Evolutionary conservation across 495 filamentous ascomycete genomes (phyloP).

Genomic region (Delitschia confertaspora): DNA sequence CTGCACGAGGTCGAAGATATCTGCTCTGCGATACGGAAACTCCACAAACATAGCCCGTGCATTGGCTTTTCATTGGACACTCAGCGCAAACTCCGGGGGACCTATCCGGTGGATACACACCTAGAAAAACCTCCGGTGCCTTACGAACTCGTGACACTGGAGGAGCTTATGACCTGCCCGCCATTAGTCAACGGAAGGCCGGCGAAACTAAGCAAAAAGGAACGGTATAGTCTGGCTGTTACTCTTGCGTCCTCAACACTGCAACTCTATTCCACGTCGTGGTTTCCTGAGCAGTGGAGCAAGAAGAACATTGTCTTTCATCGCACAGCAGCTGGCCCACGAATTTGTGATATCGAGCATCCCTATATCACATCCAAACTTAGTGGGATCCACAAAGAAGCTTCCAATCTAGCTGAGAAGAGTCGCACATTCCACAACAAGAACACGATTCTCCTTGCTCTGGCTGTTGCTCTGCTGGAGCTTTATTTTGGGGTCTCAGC

Average conservation of each 20-base stretch:
- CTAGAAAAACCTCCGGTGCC: conserved; percentile 1
- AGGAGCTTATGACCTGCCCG: conserved; percentile 17
- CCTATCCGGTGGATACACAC: conserved; percentile 9
- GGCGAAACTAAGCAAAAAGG: conserved; percentile 24
- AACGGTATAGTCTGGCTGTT: conserved; percentile 22
- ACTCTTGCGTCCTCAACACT: conserved; percentile 22
- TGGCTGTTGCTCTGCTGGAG: conserved; percentile 23
- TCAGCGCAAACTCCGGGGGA: conserved; percentile 20
- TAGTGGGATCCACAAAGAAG: conserved; percentile 2
- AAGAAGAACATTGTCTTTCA: conserved; percentile 23
- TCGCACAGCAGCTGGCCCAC: conserved; percentile 8
- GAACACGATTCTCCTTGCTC: conserved; percentile 26
- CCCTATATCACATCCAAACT: conserved; percentile 18
- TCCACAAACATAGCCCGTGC: conserved; percentile 15
- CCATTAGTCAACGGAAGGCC: conserved; percentile 18
- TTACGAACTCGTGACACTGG: conserved; percentile 14
- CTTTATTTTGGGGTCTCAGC: conserved; percentile 26
- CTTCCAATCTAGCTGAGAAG: not conserved
- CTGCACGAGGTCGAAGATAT: conserved; percentile 23
- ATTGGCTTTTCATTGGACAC: conserved; percentile 26
- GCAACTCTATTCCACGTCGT: conserved; percentile 25
- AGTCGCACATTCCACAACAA: conserved; percentile 24
- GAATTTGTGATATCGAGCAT: conserved; percentile 22
- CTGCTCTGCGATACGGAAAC: conserved; percentile 21
- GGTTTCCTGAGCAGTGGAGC: conserved; percentile 22